Evolutionary conservation across 1,284 basidiomycete species (phyloP), one percentile per base, ranked within the genome.

Genomic region (Microbotryomycetes sp.): DNA sequence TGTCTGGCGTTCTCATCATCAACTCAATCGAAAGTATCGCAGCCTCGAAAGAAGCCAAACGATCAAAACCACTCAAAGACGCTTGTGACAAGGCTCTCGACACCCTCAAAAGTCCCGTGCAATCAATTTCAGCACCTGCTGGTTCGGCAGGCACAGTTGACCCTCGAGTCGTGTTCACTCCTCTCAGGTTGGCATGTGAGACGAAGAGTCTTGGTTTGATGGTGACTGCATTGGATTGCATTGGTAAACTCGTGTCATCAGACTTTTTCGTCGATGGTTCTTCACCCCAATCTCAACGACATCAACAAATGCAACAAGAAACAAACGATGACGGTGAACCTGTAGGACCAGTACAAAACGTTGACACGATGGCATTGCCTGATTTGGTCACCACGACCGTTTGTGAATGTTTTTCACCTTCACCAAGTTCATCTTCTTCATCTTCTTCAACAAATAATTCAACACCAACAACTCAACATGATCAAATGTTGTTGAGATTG

Each of bases 171-270:
- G 88, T 96, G 58, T 92, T 97, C 72, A 89, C 94, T 73, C 92
- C 93, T 16, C 80, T 97, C 58, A 84, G 89, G 57, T 80, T 97
- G 56, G 93, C 92, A 15, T 97, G 92, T 77, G 92, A 97, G 78
- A 94, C 92, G 1, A 83, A 86, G 57, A 88, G 82, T 67, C 90
- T 96, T 74, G 91, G 91, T 70, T 82, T 96, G 32, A 88, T 92
- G 85, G 88, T 94, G 72, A 89, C 91, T 25, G 92, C 92, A 67
- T 80, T 97, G 74, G 93, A 97, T 76, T 92, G 93, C 71, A 90
- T 96, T 63, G 89, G 91, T 53, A 97, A 97, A 77, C 84, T 97
- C 70, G 89, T 97, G 66, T 92, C 91, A 7, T 91, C 97, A 75
- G 91, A 89, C 42, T 97, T 97, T 81, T 97, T 97, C 73, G 82